Conservation (phyloP, 805 yeast genomes). For the Candida parachauliodes region DNA sequence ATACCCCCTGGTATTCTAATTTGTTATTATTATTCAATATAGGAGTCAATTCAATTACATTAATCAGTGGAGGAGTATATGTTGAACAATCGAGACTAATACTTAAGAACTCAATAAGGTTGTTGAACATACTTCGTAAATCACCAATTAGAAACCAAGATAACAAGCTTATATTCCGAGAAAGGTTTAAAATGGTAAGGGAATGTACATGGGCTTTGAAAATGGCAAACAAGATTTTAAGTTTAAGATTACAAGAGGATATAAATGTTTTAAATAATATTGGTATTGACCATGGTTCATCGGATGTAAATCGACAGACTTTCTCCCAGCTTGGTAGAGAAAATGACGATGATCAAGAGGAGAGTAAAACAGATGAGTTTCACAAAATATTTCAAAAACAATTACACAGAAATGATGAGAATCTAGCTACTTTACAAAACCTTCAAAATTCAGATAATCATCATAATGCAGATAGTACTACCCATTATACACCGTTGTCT, state of each 20-base stretch:
- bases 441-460: no score
- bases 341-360: neutral
- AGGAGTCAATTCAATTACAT: constrained; percentile 38
- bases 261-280: constrained; percentile 30
- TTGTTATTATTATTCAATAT: constrained; percentile 43
- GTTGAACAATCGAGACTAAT: constrained; percentile 21
- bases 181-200: constrained; percentile 48
- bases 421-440: no score
- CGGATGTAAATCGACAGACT: constrained; percentile 44
- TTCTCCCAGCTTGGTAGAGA: constrained; percentile 45
- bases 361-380: constrained; percentile 13
- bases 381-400: constrained; percentile 17
- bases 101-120: constrained; percentile 20
- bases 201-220: constrained; percentile 64
- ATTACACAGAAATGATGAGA: constrained; percentile 13
- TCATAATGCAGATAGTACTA: neutral
- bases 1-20: constrained; percentile 52
- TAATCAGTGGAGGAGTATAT: constrained; percentile 41
- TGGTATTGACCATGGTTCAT: constrained; percentile 54
- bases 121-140: constrained; percentile 21
- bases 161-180: constrained; percentile 27
- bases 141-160: constrained; percentile 29
- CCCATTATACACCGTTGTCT: constrained; percentile 9
- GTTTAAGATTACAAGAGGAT: constrained; percentile 44
- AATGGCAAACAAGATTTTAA: constrained; percentile 49